phyloP scores from a whole-genome alignment of 306 rosid species.

The Fragaria iinumae region DNA sequence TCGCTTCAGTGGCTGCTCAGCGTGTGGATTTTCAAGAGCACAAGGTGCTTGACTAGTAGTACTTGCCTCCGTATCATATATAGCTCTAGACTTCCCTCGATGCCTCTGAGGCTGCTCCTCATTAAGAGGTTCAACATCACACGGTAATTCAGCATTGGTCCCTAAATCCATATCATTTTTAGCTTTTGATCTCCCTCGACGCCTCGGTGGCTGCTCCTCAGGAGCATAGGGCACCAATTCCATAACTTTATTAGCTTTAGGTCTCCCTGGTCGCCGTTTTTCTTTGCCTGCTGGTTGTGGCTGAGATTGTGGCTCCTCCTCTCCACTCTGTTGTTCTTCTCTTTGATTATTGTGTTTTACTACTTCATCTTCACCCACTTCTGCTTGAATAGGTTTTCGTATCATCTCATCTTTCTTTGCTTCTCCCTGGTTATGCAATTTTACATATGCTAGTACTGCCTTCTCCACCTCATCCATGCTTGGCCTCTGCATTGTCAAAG shows the following conservation, averaged over 20 bases:
- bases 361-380: background rate
- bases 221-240: background rate
- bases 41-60: background rate
- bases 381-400: background rate
- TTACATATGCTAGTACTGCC: background rate
- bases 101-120: conserved; percentile 5
- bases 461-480: background rate
- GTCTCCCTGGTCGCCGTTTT: conserved; percentile 1
- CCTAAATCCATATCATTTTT: background rate
- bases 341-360: background rate
- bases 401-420: background rate
- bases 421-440: background rate
- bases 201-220: conserved; percentile 2
- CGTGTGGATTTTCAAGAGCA: background rate
- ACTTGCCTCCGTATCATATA: background rate
- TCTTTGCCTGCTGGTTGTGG: conserved; percentile 5
- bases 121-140: background rate
- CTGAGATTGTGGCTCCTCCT: background rate
- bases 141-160: background rate
- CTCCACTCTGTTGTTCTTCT: background rate
- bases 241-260: background rate
- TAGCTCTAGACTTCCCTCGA: conserved; percentile 6
- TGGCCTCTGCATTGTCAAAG: conserved; percentile 12
- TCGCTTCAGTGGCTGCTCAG: conserved; percentile 8
- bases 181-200: background rate